A percentile compares a stretch with the other conserved stretches of the same genome.
These are phyloP conservation scores for Botrytis elliptica DNA, from an alignment of 2,329 filamentous ascomycete species.

Conservation along the genomic window DNA sequence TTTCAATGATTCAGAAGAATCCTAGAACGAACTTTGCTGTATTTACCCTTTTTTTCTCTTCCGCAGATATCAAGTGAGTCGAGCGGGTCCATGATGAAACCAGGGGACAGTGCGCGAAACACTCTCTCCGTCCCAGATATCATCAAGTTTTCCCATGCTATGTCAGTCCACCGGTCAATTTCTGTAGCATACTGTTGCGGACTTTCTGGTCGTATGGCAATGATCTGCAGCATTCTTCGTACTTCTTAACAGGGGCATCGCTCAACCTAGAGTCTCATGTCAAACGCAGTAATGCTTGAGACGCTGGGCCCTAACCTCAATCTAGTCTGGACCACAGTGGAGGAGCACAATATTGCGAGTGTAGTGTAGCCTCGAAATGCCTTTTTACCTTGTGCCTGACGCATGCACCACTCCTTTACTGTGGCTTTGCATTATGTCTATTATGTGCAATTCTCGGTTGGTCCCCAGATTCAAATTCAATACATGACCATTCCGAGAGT, in stretches of 20 bases:
- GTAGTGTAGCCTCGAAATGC: conserved; percentile 1
- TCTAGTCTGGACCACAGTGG: neutral
- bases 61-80: neutral
- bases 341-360: neutral
- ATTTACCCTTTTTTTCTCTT: neutral
- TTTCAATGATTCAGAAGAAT: neutral
- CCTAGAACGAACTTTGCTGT: neutral
- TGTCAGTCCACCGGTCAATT: neutral
- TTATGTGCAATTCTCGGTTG: conserved; percentile 3
- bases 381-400: neutral
- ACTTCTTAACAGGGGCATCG: neutral
- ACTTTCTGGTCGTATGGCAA: neutral
- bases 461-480: conserved; percentile 14
- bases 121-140: conserved; percentile 18
- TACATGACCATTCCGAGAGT: conserved; percentile 9
- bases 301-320: conserved; percentile 4
- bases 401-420: conserved; percentile 8
- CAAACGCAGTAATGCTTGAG: conserved; percentile 19
- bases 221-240: neutral
- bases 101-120: conserved; percentile 20
- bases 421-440: conserved; percentile 2
- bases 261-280: conserved; percentile 13
- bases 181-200: neutral
- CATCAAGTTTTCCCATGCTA: conserved; percentile 10
- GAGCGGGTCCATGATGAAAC: conserved; percentile 21